These are phyloP conservation scores for Candida anutae DNA, from an alignment of 1,139 yeast genomes.

Conservation along the genomic window DNA sequence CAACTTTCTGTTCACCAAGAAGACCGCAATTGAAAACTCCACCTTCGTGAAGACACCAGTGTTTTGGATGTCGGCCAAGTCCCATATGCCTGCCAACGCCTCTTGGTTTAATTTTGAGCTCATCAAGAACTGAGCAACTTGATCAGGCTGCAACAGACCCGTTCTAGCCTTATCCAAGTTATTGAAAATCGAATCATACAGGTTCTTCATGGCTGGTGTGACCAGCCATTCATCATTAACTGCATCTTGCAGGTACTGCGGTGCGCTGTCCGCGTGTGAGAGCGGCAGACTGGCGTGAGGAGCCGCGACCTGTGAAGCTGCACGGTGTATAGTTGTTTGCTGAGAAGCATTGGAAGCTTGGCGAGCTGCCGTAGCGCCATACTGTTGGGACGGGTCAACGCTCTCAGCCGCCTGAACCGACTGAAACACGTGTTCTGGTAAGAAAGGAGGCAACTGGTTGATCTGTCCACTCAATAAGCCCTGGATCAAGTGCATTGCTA, in stretches of 20 bases:
- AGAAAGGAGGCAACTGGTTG: conserved; percentile 56
- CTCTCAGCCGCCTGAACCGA: conserved; percentile 20
- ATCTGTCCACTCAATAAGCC: conserved; percentile 63
- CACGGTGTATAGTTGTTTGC: conserved; percentile 14
- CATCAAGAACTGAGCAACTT: conserved; percentile 83
- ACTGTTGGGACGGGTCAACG: not conserved
- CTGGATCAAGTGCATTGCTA: conserved; percentile 95
- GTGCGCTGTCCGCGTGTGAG: conserved; percentile 2
- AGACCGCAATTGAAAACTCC: conserved; percentile 93
- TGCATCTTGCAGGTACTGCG: not conserved
- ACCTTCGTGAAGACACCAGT: conserved; percentile 72
- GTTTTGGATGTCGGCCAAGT: conserved; percentile 82
- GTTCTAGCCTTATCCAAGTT: conserved; percentile 58
- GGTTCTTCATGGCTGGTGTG: conserved; percentile 61
- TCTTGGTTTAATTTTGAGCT: conserved; percentile 84
- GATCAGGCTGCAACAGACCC: conserved; percentile 66
- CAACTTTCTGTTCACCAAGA: conserved; percentile 75
- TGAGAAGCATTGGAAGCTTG: conserved; percentile 9
- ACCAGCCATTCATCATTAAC: conserved; percentile 52
- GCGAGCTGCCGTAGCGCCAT: not conserved
- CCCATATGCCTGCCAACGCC: conserved; percentile 88
- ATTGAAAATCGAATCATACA: conserved; percentile 72
- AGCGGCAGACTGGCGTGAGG: conserved; percentile 8
- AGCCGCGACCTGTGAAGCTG: conserved; percentile 43
- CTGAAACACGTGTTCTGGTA: conserved; percentile 67